phyloP scores from a whole-genome alignment of 2,329 filamentous ascomycete genomes.

The Cryphonectria naterciae region DNA sequence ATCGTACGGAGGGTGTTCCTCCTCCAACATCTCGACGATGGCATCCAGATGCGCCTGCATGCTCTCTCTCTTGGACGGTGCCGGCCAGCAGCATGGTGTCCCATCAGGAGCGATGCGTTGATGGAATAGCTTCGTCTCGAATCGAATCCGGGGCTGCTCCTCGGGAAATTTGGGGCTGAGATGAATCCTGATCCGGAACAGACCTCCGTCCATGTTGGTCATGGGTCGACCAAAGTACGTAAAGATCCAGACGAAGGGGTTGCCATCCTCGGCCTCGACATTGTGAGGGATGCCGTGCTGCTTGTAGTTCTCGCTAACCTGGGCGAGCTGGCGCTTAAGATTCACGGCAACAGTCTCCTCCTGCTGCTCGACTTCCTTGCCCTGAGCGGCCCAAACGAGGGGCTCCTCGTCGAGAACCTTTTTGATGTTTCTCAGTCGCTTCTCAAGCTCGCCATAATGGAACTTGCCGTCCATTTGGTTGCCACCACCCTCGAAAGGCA shows the following conservation, averaged over 20 bases:
- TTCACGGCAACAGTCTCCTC: conserved; percentile 80
- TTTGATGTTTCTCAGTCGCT: conserved; percentile 71
- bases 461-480: conserved; percentile 90
- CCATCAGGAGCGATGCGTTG: conserved; percentile 82
- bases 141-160: conserved; percentile 81
- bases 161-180: conserved; percentile 87
- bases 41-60: conserved; percentile 82
- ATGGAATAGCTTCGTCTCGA: conserved; percentile 84
- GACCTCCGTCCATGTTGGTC: conserved; percentile 89
- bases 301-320: conserved; percentile 77
- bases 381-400: conserved; percentile 70
- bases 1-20: conserved; percentile 86
- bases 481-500: conserved; percentile 80
- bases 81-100: conserved; percentile 79
- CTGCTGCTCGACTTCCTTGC: conserved; percentile 60
- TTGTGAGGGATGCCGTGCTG: conserved; percentile 72
- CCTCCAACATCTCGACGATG: conserved; percentile 81
- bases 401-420: conserved; percentile 73
- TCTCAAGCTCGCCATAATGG: conserved; percentile 75
- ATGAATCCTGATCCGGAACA: conserved; percentile 79
- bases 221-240: conserved; percentile 91
- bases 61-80: conserved; percentile 67
- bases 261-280: conserved; percentile 75
- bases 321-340: conserved; percentile 81
- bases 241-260: conserved; percentile 87